phyloP scores from a whole-genome alignment of 2,329 filamentous ascomycete species.

The Sporothrix humicola region DNA sequence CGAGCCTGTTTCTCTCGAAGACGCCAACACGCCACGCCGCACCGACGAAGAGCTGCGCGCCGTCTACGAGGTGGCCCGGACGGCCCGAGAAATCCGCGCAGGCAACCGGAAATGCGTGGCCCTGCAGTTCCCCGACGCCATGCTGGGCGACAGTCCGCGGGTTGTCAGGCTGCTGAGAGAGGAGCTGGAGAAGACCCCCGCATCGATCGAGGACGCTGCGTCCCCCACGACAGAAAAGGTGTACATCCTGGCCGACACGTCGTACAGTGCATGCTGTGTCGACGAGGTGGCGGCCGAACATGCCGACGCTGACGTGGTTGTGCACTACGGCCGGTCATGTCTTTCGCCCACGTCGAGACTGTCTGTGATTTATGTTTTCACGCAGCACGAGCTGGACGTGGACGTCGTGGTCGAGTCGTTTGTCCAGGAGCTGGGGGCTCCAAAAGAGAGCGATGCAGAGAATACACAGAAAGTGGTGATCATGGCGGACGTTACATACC shows the following conservation, averaged over 20 bases:
- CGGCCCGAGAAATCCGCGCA: slow-evolving; percentile 73
- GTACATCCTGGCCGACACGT: slow-evolving; percentile 92
- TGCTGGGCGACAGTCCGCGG: slow-evolving; percentile 83
- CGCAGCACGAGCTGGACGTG: slow-evolving; percentile 70
- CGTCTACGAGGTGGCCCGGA: slow-evolving; percentile 85
- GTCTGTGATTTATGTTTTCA: slow-evolving; percentile 91
- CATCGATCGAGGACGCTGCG: not conserved
- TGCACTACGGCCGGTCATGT: slow-evolving; percentile 93
- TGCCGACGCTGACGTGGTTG: slow-evolving; percentile 84
- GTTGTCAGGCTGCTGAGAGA: slow-evolving; percentile 69
- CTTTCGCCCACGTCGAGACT: slow-evolving; percentile 86
- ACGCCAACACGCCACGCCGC: slow-evolving; percentile 43
- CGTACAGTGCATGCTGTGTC: slow-evolving; percentile 95
- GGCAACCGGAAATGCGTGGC: slow-evolving; percentile 78
- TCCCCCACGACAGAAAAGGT: slow-evolving; percentile 51
- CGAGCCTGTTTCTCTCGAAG: slow-evolving; percentile 44
- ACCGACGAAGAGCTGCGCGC: slow-evolving; percentile 72
- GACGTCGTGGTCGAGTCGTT: slow-evolving; percentile 66
- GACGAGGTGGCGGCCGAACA: slow-evolving; percentile 97
- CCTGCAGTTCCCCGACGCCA: slow-evolving; percentile 93
- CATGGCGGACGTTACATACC: slow-evolving; percentile 89
- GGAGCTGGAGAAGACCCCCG: slow-evolving; percentile 42
- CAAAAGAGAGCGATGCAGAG: slow-evolving; percentile 51
- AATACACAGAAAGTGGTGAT: slow-evolving; percentile 64
- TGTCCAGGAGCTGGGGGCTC: slow-evolving; percentile 69